Evolutionary conservation across 202 grass and related monocot species (phyloP).

Genomic region (Carex sylvatica): DNA sequence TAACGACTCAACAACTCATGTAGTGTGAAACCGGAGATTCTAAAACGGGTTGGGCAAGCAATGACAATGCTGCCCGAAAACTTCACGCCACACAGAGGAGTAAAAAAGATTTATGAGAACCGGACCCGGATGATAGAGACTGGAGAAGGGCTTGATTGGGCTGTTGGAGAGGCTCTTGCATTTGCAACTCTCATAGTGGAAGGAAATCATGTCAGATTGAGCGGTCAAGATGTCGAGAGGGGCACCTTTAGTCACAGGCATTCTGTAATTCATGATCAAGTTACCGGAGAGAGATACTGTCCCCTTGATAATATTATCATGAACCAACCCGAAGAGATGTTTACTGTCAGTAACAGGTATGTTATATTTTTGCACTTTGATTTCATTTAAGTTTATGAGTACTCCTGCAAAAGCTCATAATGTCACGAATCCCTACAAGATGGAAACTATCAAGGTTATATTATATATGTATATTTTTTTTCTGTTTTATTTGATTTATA

Average conservation of each 20-base stretch:
- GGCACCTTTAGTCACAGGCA: conserved; percentile 97
- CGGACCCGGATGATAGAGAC: conserved; percentile 82
- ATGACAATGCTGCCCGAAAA: conserved; percentile 84
- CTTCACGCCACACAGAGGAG: conserved; percentile 77
- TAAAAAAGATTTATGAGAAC: conserved; percentile 83
- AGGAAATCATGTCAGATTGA: conserved; percentile 97
- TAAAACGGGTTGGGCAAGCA: conserved; percentile 91
- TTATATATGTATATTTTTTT: neutral
- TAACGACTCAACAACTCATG: neutral
- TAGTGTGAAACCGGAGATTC: conserved; percentile 93
- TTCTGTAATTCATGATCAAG: conserved; percentile 89
- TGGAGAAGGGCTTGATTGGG: conserved; percentile 93
- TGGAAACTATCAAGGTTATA: neutral
- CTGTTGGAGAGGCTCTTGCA: conserved; percentile 83
- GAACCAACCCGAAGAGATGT: conserved; percentile 87
- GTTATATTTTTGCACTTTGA: neutral
- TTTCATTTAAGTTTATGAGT: neutral
- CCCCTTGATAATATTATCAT: conserved; percentile 86
- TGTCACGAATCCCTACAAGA: neutral
- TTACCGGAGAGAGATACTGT: conserved; percentile 74
- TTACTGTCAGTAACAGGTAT: conserved; percentile 98
- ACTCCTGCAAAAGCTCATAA: neutral
- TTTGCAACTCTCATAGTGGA: conserved; percentile 95
- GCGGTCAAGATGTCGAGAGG: conserved; percentile 95
- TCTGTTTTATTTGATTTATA: neutral